A percentile compares a stretch with the other conserved stretches of the same genome.
phyloP scores from a whole-genome alignment of 164 flowering plant genomes.

The Houttuynia cordata region DNA sequence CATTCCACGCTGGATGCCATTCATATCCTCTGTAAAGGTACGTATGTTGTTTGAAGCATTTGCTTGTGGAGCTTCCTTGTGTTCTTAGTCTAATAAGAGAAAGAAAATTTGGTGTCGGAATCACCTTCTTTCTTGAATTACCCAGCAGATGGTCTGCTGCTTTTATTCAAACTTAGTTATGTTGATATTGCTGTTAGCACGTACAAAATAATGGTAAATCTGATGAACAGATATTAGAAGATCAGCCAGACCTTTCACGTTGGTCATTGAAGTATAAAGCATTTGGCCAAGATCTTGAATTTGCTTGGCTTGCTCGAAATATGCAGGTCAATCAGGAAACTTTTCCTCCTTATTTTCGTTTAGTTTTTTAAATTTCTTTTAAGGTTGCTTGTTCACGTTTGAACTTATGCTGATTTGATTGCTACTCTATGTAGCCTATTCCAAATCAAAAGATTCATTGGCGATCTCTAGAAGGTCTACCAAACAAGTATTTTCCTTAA shows the following conservation, averaged over 20 bases:
- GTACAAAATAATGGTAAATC: background rate
- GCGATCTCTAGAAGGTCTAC: slow-evolving; percentile 48
- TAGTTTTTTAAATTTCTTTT: background rate
- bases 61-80: background rate
- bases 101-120: background rate
- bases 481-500: slow-evolving; percentile 57
- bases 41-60: background rate
- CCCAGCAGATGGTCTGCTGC: background rate
- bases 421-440: slow-evolving; percentile 47
- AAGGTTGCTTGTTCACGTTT: background rate
- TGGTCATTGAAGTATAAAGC: slow-evolving; percentile 85
- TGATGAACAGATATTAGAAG: slow-evolving; percentile 41
- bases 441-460: slow-evolving; percentile 95
- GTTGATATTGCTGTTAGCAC: background rate
- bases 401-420: background rate
- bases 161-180: background rate
- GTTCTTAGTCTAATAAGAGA: background rate
- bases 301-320: slow-evolving; percentile 86
- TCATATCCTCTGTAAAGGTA: slow-evolving; percentile 92
- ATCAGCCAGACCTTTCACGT: slow-evolving; percentile 71
- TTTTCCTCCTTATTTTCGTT: background rate
- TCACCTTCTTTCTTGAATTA: background rate
- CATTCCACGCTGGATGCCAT: slow-evolving; percentile 92
- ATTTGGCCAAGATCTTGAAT: slow-evolving; percentile 74
- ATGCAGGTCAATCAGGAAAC: slow-evolving; percentile 44